A percentile compares a stretch with the other conserved stretches of the same genome.
Conservation (phyloP, 176 grass and related monocot species). For the Hyparrhenia diplandra region DNA sequence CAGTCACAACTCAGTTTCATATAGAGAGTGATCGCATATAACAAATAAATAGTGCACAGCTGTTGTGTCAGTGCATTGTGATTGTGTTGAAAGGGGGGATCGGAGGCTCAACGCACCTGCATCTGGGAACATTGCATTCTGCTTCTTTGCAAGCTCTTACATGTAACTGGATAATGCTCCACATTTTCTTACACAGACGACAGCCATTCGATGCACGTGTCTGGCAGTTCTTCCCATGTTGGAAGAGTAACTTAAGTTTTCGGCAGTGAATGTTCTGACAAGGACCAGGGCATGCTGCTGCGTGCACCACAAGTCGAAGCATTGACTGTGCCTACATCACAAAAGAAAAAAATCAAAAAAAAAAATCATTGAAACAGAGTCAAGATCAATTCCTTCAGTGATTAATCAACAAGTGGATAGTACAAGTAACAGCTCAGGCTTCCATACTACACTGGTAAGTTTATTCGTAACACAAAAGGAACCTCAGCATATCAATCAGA, state of each 20-base stretch:
- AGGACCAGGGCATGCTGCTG: constrained; percentile 7
- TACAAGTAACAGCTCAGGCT: neutral
- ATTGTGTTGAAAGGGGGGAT: neutral
- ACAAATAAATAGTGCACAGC: neutral
- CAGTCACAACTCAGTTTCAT: neutral
- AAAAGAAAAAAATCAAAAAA: neutral
- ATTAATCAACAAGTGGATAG: neutral
- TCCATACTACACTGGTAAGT: neutral
- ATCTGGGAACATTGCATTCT: constrained; percentile 63
- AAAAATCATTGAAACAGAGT: neutral
- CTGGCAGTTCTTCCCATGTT: constrained; percentile 36
- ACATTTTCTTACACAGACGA: constrained; percentile 40
- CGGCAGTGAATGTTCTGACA: constrained; percentile 46
- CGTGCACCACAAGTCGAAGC: constrained; percentile 43
- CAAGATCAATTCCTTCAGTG: neutral
- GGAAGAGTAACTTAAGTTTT: constrained; percentile 55
- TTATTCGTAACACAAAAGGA: constrained; percentile 13
- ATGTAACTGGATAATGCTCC: constrained; percentile 51
- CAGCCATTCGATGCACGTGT: constrained; percentile 45
- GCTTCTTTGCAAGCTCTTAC: constrained; percentile 62
- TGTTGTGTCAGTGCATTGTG: neutral
- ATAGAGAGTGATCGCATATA: neutral
- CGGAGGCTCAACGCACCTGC: constrained; percentile 46
- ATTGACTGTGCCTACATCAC: constrained; percentile 39
- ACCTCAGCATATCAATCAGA: neutral